Evolutionary conservation across 2,329 filamentous ascomycete species (phyloP).

Genomic region (Aspergillus latus): DNA sequence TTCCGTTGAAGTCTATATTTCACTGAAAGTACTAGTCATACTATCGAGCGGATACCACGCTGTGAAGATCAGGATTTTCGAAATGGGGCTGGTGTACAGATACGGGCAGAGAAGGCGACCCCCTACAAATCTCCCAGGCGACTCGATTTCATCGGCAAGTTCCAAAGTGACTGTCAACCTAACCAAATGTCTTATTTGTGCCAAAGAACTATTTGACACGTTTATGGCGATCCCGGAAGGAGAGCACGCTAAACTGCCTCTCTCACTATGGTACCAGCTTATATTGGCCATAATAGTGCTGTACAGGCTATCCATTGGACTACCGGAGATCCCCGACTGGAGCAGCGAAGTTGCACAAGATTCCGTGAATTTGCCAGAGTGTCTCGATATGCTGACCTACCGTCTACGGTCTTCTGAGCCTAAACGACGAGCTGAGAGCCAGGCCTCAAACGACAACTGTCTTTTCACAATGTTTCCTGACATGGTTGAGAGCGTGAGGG

Average conservation of each 20-base stretch:
- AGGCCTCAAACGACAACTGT: not conserved
- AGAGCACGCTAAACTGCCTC: not conserved
- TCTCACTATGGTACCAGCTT: constrained; percentile 3
- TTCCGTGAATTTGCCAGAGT: not conserved
- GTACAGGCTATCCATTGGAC: not conserved
- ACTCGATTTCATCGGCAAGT: not conserved
- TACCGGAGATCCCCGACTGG: constrained; percentile 1
- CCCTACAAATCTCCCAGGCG: not conserved
- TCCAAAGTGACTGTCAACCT: not conserved
- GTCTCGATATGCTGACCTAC: not conserved
- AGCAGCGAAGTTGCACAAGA: not conserved
- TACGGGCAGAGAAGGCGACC: not conserved
- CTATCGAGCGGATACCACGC: not conserved
- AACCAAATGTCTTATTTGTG: not conserved
- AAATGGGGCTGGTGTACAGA: constrained; percentile 3
- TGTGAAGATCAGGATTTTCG: not conserved
- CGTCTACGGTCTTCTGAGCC: not conserved
- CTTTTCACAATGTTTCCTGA: constrained; percentile 3
- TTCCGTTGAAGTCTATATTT: not conserved
- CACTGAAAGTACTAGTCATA: not conserved
- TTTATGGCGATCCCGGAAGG: not conserved
- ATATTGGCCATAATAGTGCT: not conserved
- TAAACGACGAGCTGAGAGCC: not conserved
- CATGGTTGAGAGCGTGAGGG: not conserved
- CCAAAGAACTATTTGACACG: not conserved